Evolutionary conservation across 768 basidiomycete species (phyloP), one percentile per base, ranked within the genome.

Genomic region (Leccinum broughii): DNA sequence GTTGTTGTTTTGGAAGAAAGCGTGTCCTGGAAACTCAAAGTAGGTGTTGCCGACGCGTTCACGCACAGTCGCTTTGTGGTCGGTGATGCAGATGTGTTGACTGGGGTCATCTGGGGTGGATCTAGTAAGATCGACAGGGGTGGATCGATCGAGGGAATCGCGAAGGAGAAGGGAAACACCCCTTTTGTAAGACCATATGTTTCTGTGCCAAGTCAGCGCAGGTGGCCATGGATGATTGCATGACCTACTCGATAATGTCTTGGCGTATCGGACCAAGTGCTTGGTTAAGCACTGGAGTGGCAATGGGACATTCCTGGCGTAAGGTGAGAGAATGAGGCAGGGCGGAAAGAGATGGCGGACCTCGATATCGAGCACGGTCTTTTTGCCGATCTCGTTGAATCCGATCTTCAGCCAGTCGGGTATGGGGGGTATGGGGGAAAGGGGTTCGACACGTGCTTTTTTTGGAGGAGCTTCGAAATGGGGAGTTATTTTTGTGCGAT

Each of bases 1-100:
- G 70, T 96, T 95, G 83, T 99, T 99, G 80, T 98, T 98, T 71
- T 99, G 96, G 83, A 98, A 98, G 81, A 98, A 99, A 4, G 92
- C 90, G 51, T 90, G 87, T 6, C 88, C 92, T 22, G 80, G 83
- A 75, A 92, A 95, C 70, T 95, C 88, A 76, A 98, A 97, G 50
- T 89, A 73, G 71, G 80, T 85, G 62, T 83, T 76, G 9, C 93
- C 95, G 26, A 98, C 92, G 51, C 83, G 82, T 74, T 97, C 95
- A 56, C 93, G 89, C 1, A 96, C 86, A 10, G 80, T 85, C 13
- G 80, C 85, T 60, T 89, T 89, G 70, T 93, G 92, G 70, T 93
- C 83, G 0, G 93, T 90, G 58, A 97, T 80, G 70, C 93, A 95
- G 56, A 95, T 70, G 67, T 95, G 90, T 35, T 80, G 80, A 41